Base-by-base conservation (phyloP, 2,329 filamentous ascomycete genomes). In the Exophiala aquamarina region DNA sequence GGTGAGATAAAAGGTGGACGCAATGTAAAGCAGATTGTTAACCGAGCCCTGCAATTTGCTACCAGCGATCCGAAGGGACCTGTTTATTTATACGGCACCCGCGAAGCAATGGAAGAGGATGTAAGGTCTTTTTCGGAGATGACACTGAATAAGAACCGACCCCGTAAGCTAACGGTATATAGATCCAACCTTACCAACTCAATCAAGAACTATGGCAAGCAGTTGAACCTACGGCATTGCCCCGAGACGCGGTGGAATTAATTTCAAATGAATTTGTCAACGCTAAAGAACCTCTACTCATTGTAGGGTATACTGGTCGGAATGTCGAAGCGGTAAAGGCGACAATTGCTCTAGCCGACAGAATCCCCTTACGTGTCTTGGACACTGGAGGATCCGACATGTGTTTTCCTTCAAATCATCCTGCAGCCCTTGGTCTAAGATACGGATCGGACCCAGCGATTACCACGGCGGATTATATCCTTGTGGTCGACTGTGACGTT, bases 11-110 rank as follows among this genome's bases (percentile, higher is more conserved):
- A 90, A 70, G 85, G 85, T 2, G 89, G 88, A 13, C 80, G 80
- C 62, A 95, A 94, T 60, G 81, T 94, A 50, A 94, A 94, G 74
- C 89, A 95, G 70, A 84, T 94, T 70, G 86, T 95, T 50, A 89
- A 89, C 62, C 83, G 89, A 1, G 89, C 89, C 0, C 66, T 95
- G 46, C 87, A 89, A 58, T 94, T 93, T 61, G 88, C 89, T 0
- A 86, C 72, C 39, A 88, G 83, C 20, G 84, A 85, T 42, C 89
- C 89, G 0, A 78, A 84, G 52, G 89, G 89, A 0, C 89, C 89
- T 0, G 87, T 90, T 0, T 94, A 95, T 58, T 71, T 95, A 3
- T 81, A 78, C 46, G 88, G 86, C 1, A 85, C 87, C 1, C 75
- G 89, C 54, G 89, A 95, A 66, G 81, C 89, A 1, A 88, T 95